Conservation (phyloP, 306 rosid species). For the Astragalus membranaceus region DNA sequence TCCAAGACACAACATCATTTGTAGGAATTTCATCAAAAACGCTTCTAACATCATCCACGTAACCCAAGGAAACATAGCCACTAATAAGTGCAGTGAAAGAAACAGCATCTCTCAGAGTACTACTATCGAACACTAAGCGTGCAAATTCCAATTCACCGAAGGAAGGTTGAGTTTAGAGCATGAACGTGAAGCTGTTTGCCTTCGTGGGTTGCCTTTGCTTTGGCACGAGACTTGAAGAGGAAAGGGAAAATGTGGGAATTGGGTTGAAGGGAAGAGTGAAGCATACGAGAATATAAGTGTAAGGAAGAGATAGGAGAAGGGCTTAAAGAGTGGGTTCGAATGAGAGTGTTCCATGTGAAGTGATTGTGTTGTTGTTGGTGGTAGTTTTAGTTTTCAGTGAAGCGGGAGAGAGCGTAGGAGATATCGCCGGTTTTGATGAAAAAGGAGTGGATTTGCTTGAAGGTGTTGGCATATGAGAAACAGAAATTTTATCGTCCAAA, state of each 20-base stretch:
- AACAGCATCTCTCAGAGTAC: slow-evolving; percentile 47
- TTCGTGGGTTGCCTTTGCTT: slow-evolving; percentile 33
- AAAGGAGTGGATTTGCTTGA: slow-evolving; percentile 60
- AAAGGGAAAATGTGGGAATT: slow-evolving; percentile 75
- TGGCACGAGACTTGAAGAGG: slow-evolving; percentile 58
- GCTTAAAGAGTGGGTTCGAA: slow-evolving; percentile 47
- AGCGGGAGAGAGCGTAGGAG: slow-evolving; percentile 56
- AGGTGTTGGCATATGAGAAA: no score
- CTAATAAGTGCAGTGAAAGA: slow-evolving; percentile 70
- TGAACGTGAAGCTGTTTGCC: slow-evolving; percentile 66
- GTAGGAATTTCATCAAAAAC: slow-evolving; percentile 52
- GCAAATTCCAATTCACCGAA: slow-evolving; percentile 47
- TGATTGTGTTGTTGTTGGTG: slow-evolving; percentile 17
- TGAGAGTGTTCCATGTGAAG: slow-evolving; percentile 64
- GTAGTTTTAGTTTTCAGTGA: slow-evolving; percentile 27
- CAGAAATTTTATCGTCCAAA: no score
- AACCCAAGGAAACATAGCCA: slow-evolving; percentile 50
- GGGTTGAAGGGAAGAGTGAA: slow-evolving; percentile 39
- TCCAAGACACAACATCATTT: slow-evolving; percentile 78
- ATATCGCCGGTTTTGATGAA: slow-evolving; percentile 54
- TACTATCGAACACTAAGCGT: slow-evolving; percentile 55
- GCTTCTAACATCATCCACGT: slow-evolving; percentile 45
- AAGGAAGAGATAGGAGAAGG: slow-evolving; percentile 35
- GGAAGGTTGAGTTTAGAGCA: slow-evolving; percentile 52
- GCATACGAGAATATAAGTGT: slow-evolving; percentile 31